These are phyloP conservation scores for Trichophyton simii DNA, from an alignment of 2,329 filamentous ascomycete species.

Conservation along the genomic window DNA sequence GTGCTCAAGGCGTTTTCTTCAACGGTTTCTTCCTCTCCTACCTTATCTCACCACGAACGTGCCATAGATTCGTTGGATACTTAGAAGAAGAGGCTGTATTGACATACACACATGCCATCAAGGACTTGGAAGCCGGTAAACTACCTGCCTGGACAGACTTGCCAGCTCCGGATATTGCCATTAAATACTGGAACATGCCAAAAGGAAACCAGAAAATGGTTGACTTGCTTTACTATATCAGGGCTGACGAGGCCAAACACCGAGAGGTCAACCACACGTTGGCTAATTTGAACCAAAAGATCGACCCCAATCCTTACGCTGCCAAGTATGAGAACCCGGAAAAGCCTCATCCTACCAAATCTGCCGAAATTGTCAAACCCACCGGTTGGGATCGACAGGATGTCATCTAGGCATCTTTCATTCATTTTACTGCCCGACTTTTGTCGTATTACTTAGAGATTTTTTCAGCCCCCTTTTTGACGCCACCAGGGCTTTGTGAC, in stretches of 20 bases:
- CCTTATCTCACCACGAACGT: conserved; percentile 71
- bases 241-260: conserved; percentile 80
- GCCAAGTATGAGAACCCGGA: conserved; percentile 62
- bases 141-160: conserved; percentile 72
- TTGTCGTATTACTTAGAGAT: background rate
- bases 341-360: conserved; percentile 57
- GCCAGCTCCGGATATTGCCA: conserved; percentile 71
- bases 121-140: conserved; percentile 73
- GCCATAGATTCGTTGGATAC: conserved; percentile 92
- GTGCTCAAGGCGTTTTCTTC: conserved; percentile 91
- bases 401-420: conserved; percentile 41
- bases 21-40: conserved; percentile 86
- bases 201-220: conserved; percentile 70
- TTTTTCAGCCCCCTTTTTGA: background rate
- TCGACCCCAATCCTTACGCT: conserved; percentile 87
- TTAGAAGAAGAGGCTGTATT: conserved; percentile 94
- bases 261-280: conserved; percentile 94
- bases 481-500: background rate
- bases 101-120: conserved; percentile 82
- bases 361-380: conserved; percentile 50
- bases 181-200: conserved; percentile 91
- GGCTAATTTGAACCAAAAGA: conserved; percentile 69
- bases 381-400: conserved; percentile 76
- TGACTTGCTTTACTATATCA: conserved; percentile 76
- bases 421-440: background rate